Evolutionary conservation across 2,329 filamentous ascomycete species (phyloP).

Genomic region (Ceratocystis destructans): DNA sequence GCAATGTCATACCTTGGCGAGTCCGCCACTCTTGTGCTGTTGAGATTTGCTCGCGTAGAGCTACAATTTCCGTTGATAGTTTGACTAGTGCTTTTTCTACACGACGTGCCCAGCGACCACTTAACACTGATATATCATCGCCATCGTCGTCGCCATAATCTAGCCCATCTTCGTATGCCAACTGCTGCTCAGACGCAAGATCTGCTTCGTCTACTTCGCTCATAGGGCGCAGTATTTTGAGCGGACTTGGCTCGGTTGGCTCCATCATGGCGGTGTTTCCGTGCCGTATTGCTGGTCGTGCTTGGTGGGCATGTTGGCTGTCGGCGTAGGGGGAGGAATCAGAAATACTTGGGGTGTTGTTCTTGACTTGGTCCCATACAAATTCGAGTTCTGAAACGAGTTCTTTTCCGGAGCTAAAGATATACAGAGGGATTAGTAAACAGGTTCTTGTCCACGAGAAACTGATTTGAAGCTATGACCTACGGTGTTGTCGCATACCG

Average conservation of each 20-base stretch:
- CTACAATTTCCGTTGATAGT: slow-evolving; percentile 84
- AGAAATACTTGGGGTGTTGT: slow-evolving; percentile 56
- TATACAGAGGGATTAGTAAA: background rate
- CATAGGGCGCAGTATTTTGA: slow-evolving; percentile 70
- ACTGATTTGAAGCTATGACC: slow-evolving; percentile 24
- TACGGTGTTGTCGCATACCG: slow-evolving; percentile 76
- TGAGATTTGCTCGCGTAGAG: slow-evolving; percentile 79
- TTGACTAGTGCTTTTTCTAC: slow-evolving; percentile 78
- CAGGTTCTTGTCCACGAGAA: background rate
- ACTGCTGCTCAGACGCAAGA: slow-evolving; percentile 35
- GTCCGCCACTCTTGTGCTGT: slow-evolving; percentile 57
- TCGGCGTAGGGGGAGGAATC: slow-evolving; percentile 40
- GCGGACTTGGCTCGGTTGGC: slow-evolving; percentile 35
- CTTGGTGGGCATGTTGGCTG: slow-evolving; percentile 22
- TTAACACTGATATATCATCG: slow-evolving; percentile 12
- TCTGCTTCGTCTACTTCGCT: slow-evolving; percentile 66
- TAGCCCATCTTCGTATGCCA: slow-evolving; percentile 35
- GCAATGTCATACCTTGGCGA: slow-evolving; percentile 48
- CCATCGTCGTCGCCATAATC: slow-evolving; percentile 27
- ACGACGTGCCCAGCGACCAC: slow-evolving; percentile 53
- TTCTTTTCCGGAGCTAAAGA: slow-evolving; percentile 60
- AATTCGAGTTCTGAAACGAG: slow-evolving; percentile 93
- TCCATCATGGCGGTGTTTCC: slow-evolving; percentile 33
- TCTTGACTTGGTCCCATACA: slow-evolving; percentile 96
- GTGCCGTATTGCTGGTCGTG: slow-evolving; percentile 27